Evolutionary conservation across 208 protist genomes (phyloP).

Genomic region (Trypanosoma melophagium): DNA sequence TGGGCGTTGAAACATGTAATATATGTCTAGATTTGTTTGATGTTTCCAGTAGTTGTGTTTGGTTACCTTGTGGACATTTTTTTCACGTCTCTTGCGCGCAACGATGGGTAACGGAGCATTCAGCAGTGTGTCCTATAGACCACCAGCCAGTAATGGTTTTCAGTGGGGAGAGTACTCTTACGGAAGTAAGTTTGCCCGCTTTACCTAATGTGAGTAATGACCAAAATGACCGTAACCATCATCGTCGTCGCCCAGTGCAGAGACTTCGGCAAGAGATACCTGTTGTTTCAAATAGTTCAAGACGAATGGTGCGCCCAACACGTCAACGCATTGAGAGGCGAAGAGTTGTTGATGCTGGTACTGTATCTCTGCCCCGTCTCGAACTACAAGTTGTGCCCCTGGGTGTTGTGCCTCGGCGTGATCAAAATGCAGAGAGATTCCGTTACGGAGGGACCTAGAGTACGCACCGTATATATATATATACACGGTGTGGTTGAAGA

Average conservation of each 20-base stretch:
- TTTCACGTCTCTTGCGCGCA: constrained; percentile 63
- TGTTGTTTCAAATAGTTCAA: background rate
- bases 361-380: constrained; percentile 17
- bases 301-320: background rate
- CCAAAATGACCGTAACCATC: background rate
- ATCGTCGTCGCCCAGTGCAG: background rate
- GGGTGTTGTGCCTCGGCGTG: constrained; percentile 3
- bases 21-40: constrained; percentile 64
- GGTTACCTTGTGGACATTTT: constrained; percentile 71
- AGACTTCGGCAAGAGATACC: constrained; percentile 1
- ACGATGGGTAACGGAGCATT: constrained; percentile 67
- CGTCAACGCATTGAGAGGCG: constrained; percentile 12
- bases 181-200: constrained; percentile 2
- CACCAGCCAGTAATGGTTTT: constrained; percentile 27
- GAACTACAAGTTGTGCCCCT: constrained; percentile 24
- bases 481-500: too few relatives aligned
- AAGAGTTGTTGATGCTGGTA: background rate
- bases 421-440: constrained; percentile 14
- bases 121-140: constrained; percentile 69
- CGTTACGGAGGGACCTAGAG: constrained; percentile 22
- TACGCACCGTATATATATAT: too few relatives aligned
- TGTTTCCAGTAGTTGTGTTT: constrained; percentile 36
- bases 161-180: background rate
- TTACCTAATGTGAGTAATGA: background rate
- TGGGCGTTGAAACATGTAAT: constrained; percentile 37